phyloP scores from a whole-genome alignment of 805 yeast species.

The Candida glaebosa region DNA sequence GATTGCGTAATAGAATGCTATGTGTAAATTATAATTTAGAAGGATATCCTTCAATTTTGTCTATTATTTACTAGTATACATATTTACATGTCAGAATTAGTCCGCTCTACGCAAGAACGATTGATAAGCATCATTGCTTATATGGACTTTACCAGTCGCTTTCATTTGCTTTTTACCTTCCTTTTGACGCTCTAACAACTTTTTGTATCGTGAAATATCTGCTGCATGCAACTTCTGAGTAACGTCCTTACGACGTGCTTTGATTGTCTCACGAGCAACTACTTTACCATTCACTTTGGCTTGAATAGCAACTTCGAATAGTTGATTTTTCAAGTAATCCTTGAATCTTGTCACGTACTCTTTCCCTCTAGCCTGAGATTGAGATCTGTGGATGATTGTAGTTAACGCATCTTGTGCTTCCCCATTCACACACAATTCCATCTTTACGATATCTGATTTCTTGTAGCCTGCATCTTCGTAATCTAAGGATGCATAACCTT shows the following conservation, averaged over 20 bases:
- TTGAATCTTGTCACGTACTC: conserved; percentile 83
- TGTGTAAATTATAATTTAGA: no score
- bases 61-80: conserved; percentile 3
- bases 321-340: conserved; percentile 73
- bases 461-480: conserved; percentile 91
- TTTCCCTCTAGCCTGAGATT: conserved; percentile 67
- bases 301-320: conserved; percentile 90
- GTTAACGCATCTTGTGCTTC: conserved; percentile 88
- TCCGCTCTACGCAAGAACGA: conserved; percentile 58
- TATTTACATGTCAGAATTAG: conserved; percentile 10
- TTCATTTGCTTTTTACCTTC: conserved; percentile 89
- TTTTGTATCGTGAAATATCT: conserved; percentile 86
- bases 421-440: conserved; percentile 88
- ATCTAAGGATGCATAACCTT: conserved; percentile 92
- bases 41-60: neutral
- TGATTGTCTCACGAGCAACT: conserved; percentile 88
- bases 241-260: conserved; percentile 94
- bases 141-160: conserved; percentile 70
- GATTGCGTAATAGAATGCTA: no score
- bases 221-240: conserved; percentile 90
- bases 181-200: conserved; percentile 81
- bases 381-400: conserved; percentile 80
- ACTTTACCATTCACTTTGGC: conserved; percentile 79
- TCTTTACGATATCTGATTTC: conserved; percentile 75
- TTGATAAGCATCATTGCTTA: conserved; percentile 84